Percentiles rank a stretch among this genome's conserved stretches.
Conservation (phyloP, 2,329 filamentous ascomycete genomes). For the Monilinia laxa region DNA sequence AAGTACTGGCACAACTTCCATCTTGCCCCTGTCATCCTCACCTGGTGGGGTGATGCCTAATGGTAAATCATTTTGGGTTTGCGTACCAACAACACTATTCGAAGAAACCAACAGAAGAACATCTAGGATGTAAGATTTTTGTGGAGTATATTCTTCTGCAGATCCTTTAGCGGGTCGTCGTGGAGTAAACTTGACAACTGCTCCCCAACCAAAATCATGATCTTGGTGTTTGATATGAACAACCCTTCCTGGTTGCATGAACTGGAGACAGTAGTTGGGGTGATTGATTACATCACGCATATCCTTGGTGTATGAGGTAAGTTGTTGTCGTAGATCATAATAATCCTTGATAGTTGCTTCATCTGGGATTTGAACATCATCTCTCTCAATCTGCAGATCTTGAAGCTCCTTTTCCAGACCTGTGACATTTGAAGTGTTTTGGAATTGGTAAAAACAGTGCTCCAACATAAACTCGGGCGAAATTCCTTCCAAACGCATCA, state of each 20-base stretch:
- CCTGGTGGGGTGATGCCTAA: slow-evolving; percentile 59
- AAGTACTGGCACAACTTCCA: slow-evolving; percentile 83
- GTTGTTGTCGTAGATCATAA: slow-evolving; percentile 81
- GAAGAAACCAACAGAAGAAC: slow-evolving; percentile 69
- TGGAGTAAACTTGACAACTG: slow-evolving; percentile 71
- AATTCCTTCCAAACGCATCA: slow-evolving; percentile 97
- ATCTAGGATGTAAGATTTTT: slow-evolving; percentile 80
- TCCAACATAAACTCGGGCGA: slow-evolving; percentile 99
- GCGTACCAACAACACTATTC: slow-evolving; percentile 48
- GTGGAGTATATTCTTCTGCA: slow-evolving; percentile 66
- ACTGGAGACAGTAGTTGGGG: slow-evolving; percentile 80
- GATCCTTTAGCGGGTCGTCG: slow-evolving; percentile 65
- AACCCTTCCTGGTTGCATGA: slow-evolving; percentile 82
- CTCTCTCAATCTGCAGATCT: slow-evolving; percentile 72
- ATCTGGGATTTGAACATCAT: slow-evolving; percentile 75
- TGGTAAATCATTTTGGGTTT: slow-evolving; percentile 65
- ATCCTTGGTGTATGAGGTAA: slow-evolving; percentile 80
- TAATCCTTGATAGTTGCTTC: slow-evolving; percentile 91
- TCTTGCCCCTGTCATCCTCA: slow-evolving; percentile 64
- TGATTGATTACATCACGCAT: slow-evolving; percentile 92
- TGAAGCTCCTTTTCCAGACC: slow-evolving; percentile 79
- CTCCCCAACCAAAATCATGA: slow-evolving; percentile 91
- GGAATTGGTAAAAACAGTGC: slow-evolving; percentile 96
- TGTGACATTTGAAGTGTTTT: slow-evolving; percentile 86
- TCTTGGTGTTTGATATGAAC: slow-evolving; percentile 80